Conservation (phyloP, 2,329 filamentous ascomycete genomes). For the Penicillium sp. region DNA sequence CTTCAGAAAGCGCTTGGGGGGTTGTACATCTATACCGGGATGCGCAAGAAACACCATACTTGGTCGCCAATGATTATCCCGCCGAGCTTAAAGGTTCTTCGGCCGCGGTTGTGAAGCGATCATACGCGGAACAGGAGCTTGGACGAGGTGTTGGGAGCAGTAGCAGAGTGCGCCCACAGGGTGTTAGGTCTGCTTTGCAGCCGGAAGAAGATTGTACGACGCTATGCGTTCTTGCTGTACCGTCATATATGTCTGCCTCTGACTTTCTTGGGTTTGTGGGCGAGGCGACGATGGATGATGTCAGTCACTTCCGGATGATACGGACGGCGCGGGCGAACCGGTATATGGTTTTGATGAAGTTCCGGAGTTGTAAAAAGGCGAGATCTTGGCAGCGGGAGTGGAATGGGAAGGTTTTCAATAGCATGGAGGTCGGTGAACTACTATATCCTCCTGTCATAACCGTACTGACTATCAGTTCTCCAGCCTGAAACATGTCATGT, state of each 20-base stretch:
- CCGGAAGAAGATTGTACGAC: conserved; percentile 73
- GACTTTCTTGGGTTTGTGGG: conserved; percentile 93
- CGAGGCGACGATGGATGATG: conserved; percentile 80
- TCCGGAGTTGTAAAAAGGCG: conserved; percentile 75
- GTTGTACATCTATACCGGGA: conserved; percentile 94
- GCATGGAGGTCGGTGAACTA: conserved; percentile 71
- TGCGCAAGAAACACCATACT: conserved; percentile 70
- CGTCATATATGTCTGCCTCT: conserved; percentile 87
- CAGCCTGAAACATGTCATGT: conserved; percentile 93
- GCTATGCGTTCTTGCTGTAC: conserved; percentile 90
- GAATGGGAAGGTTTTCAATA: conserved; percentile 92
- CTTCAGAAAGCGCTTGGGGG: conserved; percentile 85
- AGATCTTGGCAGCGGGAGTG: conserved; percentile 82
- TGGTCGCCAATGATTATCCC: conserved; percentile 56
- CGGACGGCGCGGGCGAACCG: conserved; percentile 86
- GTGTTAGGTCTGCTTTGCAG: conserved; percentile 11
- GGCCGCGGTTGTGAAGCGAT: conserved; percentile 35
- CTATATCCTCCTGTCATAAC: neutral
- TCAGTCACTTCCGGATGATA: conserved; percentile 94
- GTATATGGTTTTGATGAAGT: conserved; percentile 96
- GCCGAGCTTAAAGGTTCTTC: conserved; percentile 45
- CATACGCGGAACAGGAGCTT: conserved; percentile 27
- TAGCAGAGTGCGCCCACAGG: conserved; percentile 6
- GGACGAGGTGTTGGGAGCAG: conserved; percentile 29
- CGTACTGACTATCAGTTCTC: conserved; percentile 24